phyloP scores from a whole-genome alignment of 2,329 filamentous ascomycete species.

The Cordyceps pruinosa region DNA sequence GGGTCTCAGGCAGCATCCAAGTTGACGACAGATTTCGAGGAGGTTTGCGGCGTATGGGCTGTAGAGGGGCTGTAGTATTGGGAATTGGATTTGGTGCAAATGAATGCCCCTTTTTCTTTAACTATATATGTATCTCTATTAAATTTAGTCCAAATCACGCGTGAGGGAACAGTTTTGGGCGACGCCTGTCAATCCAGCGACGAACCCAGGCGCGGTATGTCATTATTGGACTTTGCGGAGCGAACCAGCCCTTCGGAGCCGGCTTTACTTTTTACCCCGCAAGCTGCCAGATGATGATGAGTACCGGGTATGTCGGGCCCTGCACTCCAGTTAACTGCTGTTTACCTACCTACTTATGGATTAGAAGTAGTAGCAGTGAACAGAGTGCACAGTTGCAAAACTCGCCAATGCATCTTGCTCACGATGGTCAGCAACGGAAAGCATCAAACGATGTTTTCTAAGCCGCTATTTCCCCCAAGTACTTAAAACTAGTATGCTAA shows the following conservation, averaged over 20 bases:
- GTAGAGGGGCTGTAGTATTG: background rate
- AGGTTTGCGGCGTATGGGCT: background rate
- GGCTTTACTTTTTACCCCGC: conserved; percentile 12
- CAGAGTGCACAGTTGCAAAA: no score
- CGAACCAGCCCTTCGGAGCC: background rate
- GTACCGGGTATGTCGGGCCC: background rate
- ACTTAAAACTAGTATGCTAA: no score
- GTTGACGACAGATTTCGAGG: background rate
- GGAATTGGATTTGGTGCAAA: background rate
- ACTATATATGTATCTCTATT: background rate
- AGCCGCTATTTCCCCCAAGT: no score
- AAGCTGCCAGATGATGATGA: background rate
- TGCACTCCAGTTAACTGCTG: background rate
- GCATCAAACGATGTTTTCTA: no score
- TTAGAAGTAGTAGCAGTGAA: no score
- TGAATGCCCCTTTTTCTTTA: no score
- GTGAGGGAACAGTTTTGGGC: background rate
- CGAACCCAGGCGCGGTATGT: background rate
- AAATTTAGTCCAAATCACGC: background rate
- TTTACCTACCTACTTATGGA: background rate
- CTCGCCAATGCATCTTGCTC: no score
- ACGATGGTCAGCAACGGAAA: no score
- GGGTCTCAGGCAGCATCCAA: conserved; percentile 1
- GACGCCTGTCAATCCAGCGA: no score
- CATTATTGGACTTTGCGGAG: background rate